Base-by-base conservation (phyloP, 805 yeast genomes). In the Metschnikowia matae region DNA sequence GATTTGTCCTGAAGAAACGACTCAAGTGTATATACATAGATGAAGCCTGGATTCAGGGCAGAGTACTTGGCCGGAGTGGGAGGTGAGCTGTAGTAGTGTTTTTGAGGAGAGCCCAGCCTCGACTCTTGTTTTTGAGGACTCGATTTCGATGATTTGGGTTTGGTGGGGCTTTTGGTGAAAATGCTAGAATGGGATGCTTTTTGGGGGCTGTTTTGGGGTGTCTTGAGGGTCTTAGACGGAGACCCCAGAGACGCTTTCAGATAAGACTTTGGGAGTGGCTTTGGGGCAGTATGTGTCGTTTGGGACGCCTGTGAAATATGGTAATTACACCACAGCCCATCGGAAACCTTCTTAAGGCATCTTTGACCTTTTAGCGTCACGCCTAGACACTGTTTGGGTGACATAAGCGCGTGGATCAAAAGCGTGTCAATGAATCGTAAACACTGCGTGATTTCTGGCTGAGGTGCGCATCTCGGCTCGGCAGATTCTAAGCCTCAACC, bases 21-120 rank as follows among this genome's bases (percentile, higher is more conserved):
- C 2, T 61, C 54, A 38, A 79, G 61, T 0, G 84, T 80, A 59
- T 78, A 81, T 0, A 80, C 69, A 55, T 81, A 81, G 29, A 81
- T 77, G 58, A 56, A 70, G 0, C 85, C 84, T 1, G 62, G 52
- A 33, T 39, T 32, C 29, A 40, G 29, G 8, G 45, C 35, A 13
- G 33, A 37, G 38, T 29, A 23, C 20, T 46, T 41, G 35, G 39
- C 21, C 10, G 50, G 47, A 36, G 21, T 8, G 15, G 32, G 39
- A 11, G 46, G 32, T 21, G 32, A 7, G 32, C 39, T 38, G 17
- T 6, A 14, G 31, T 37, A 15, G 23, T 20, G 26, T 17, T 39
- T 21, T 15, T 38, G 31, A 13, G 41, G 41, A 2, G 41, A 38
- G 29, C 18, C 11, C 31, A 21, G 40, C 7, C 23, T n/a, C 14